phyloP scores from a whole-genome alignment of 306 rosid genomes.

The Astragalus membranaceus region DNA sequence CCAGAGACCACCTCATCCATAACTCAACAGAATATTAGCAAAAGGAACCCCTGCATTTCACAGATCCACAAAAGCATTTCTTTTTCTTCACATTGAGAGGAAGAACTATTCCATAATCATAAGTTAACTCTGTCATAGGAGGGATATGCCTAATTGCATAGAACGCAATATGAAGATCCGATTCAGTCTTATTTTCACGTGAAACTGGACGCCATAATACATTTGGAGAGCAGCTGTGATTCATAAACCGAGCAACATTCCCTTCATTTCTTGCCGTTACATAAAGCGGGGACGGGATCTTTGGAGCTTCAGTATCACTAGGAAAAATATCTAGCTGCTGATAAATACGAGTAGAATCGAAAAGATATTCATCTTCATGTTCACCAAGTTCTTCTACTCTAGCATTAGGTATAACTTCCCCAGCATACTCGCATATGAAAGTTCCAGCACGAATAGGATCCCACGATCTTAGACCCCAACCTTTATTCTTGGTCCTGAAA shows the following conservation, averaged over 20 bases:
- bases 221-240: constrained; percentile 91
- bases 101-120: constrained; percentile 68
- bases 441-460: constrained; percentile 89
- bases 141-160: constrained; percentile 67
- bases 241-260: constrained; percentile 93
- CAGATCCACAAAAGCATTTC: constrained; percentile 74
- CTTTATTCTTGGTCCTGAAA: constrained; percentile 63
- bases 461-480: constrained; percentile 96
- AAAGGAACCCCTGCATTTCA: constrained; percentile 63
- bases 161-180: constrained; percentile 74
- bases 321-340: constrained; percentile 62
- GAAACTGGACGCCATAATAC: constrained; percentile 70
- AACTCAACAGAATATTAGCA: constrained; percentile 28
- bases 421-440: constrained; percentile 84
- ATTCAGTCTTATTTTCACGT: constrained; percentile 52
- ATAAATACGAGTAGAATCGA: constrained; percentile 68
- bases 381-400: constrained; percentile 62
- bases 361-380: constrained; percentile 60
- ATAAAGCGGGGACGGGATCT: constrained; percentile 60
- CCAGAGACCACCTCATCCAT: constrained; percentile 23
- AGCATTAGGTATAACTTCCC: constrained; percentile 63
- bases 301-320: constrained; percentile 57
- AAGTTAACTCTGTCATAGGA: constrained; percentile 87
- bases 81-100: constrained; percentile 61
- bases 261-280: constrained; percentile 66